Percentiles rank a stretch among this genome's conserved stretches.
phyloP scores from a whole-genome alignment of 2,329 filamentous ascomycete species.

The Ophiostoma piceae region DNA sequence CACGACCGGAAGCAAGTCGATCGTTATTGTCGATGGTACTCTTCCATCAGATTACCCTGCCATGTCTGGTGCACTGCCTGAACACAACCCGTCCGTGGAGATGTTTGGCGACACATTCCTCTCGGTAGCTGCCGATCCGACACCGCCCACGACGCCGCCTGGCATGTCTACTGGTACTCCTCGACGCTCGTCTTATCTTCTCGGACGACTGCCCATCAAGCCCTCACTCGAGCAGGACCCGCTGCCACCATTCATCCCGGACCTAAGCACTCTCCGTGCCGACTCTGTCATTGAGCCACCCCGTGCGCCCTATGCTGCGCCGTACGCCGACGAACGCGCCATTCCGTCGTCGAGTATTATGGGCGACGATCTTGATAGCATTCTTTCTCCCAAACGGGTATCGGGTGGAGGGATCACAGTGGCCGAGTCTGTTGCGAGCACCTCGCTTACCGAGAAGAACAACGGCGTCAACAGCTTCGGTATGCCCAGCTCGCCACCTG shows the following conservation, averaged over 20 bases:
- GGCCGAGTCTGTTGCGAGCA: neutral
- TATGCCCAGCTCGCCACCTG: constrained; percentile 25
- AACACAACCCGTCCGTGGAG: constrained; percentile 29
- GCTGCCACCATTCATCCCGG: constrained; percentile 46
- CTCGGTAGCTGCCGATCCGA: constrained; percentile 47
- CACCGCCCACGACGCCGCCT: constrained; percentile 58
- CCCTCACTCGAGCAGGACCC: constrained; percentile 38
- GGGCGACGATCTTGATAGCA: neutral
- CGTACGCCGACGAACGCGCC: neutral
- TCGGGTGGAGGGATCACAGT: neutral
- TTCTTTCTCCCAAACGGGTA: neutral
- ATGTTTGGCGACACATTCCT: constrained; percentile 50
- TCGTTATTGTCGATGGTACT: constrained; percentile 76
- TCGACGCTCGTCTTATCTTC: constrained; percentile 50
- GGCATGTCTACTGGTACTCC: constrained; percentile 30
- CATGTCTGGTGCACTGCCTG: constrained; percentile 49
- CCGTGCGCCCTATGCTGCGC: neutral
- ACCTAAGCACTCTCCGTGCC: constrained; percentile 40
- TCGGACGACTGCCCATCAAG: constrained; percentile 44
- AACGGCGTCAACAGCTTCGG: constrained; percentile 15
- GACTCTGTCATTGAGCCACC: constrained; percentile 4
- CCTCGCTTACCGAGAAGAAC: neutral
- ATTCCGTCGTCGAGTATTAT: neutral
- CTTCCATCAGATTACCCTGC: constrained; percentile 44
- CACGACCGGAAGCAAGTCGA: constrained; percentile 80